phyloP scores from a whole-genome alignment of 805 yeast genomes.

The Wilhelminamyces savonicus region DNA sequence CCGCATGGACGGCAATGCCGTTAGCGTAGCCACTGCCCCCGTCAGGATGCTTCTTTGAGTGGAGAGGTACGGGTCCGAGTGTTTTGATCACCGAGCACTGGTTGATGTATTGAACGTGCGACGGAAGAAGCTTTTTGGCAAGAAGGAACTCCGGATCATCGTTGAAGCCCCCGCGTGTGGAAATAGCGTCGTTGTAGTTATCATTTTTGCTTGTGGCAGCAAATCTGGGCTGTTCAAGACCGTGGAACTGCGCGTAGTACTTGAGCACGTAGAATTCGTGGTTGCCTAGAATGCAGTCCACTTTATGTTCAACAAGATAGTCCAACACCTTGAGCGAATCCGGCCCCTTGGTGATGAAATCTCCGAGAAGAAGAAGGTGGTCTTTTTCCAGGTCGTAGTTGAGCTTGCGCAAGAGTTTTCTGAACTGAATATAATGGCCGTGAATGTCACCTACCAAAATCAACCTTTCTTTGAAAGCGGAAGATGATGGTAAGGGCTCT shows the following conservation, averaged over 20 bases:
- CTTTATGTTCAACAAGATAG: constrained; percentile 41
- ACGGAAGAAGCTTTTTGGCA: constrained; percentile 50
- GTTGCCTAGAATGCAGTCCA: constrained; percentile 80
- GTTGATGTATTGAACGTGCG: constrained; percentile 56
- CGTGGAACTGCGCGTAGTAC: constrained; percentile 57
- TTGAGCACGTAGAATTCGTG: constrained; percentile 74
- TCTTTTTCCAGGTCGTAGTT: constrained; percentile 44
- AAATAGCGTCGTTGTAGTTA: constrained; percentile 5
- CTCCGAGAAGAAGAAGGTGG: constrained; percentile 70
- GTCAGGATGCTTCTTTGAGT: constrained; percentile 14
- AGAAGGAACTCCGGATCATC: constrained; percentile 35
- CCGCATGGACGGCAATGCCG: constrained; percentile 76
- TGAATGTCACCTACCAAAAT: constrained; percentile 85
- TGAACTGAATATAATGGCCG: constrained; percentile 60
- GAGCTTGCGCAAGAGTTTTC: constrained; percentile 44
- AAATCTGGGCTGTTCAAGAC: constrained; percentile 31
- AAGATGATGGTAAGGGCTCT: not conserved
- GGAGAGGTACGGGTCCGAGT: constrained; percentile 55
- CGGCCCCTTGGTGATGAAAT: constrained; percentile 80
- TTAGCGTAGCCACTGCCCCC: constrained; percentile 21
- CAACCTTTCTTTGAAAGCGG: constrained; percentile 33
- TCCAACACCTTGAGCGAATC: constrained; percentile 66
- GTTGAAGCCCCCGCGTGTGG: constrained; percentile 18
- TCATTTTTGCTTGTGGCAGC: constrained; percentile 4
- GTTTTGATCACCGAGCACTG: constrained; percentile 58